Conservation (phyloP, 371 early-diverging fungal species). For the Apophysomyces trapeziformis region DNA sequence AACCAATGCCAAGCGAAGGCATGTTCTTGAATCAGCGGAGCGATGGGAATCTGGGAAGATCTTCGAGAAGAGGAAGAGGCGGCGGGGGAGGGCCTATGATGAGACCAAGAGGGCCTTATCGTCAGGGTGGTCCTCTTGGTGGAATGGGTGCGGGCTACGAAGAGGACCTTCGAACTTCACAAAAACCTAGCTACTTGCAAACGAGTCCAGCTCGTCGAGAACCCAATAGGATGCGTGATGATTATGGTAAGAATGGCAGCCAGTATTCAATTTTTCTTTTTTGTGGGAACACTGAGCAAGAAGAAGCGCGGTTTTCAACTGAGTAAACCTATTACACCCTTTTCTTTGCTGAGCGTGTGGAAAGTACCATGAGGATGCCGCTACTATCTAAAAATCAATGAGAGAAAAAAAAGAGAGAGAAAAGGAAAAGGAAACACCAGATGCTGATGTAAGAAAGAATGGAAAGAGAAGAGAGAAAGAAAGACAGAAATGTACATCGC, state of each 20-base stretch:
- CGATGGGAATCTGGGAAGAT: slow-evolving; percentile 14
- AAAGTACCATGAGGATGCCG: slow-evolving; percentile 2
- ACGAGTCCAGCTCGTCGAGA: slow-evolving; percentile 14
- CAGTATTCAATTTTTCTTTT: slow-evolving; percentile 5
- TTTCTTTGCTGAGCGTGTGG: not conserved
- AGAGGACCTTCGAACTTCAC: slow-evolving; percentile 1
- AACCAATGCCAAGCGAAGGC: slow-evolving; percentile 4
- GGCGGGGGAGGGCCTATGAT: slow-evolving; percentile 35
- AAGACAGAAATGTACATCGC: not conserved
- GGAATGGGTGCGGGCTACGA: slow-evolving; percentile 16
- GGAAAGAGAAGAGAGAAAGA: not conserved
- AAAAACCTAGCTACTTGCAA: slow-evolving; percentile 7
- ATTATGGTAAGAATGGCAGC: slow-evolving; percentile 14
- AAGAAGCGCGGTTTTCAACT: not conserved
- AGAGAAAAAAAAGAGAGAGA: slow-evolving; percentile 1
- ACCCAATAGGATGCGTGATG: slow-evolving; percentile 13
- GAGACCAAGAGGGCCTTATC: slow-evolving; percentile 19
- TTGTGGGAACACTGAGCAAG: not conserved
- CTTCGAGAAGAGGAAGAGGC: slow-evolving; percentile 14
- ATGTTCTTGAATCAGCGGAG: slow-evolving; percentile 14
- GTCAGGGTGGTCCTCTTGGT: slow-evolving; percentile 25
- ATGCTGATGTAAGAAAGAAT: not conserved
- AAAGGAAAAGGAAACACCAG: not conserved
- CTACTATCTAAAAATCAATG: not conserved
- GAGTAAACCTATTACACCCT: slow-evolving; percentile 6